phyloP scores from a whole-genome alignment of 768 basidiomycete species.

The Phanerochaete carnosa region DNA sequence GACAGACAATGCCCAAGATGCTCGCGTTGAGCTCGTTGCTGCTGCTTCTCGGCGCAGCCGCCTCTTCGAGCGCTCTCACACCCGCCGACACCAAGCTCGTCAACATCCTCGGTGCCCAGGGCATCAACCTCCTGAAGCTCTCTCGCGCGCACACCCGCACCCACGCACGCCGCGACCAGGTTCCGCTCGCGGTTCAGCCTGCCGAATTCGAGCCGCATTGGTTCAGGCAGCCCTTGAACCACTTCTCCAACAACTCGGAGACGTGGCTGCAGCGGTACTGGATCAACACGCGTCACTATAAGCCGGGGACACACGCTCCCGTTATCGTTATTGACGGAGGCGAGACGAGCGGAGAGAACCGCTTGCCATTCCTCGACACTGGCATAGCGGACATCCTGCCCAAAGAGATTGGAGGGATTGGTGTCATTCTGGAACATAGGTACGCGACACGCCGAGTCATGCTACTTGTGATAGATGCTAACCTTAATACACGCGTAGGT shows the following conservation, averaged over 20 bases:
- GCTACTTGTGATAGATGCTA: neutral
- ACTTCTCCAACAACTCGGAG: slow-evolving; percentile 53
- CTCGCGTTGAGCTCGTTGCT: neutral
- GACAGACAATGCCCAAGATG: neutral
- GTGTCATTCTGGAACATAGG: slow-evolving; percentile 89
- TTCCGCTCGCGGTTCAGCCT: slow-evolving; percentile 13
- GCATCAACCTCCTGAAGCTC: slow-evolving; percentile 64
- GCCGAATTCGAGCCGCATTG: slow-evolving; percentile 52
- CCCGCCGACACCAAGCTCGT: neutral
- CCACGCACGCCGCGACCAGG: neutral
- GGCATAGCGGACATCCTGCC: slow-evolving; percentile 84
- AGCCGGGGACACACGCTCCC: slow-evolving; percentile 66
- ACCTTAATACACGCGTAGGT: neutral
- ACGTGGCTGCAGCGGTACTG: slow-evolving; percentile 91
- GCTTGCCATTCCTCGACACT: slow-evolving; percentile 41
- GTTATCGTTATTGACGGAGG: slow-evolving; percentile 92
- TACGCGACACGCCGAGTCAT: slow-evolving; percentile 34
- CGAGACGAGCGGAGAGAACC: slow-evolving; percentile 81
- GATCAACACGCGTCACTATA: slow-evolving; percentile 83
- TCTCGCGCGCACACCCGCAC: neutral
- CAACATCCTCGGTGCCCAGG: slow-evolving; percentile 45
- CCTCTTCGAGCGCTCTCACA: neutral
- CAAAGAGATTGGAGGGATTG: slow-evolving; percentile 81
- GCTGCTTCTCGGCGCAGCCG: neutral
- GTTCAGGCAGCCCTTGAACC: slow-evolving; percentile 86